Percentiles rank a stretch among this genome's conserved stretches.
phyloP scores from a whole-genome alignment of 2,329 filamentous ascomycete species.

The Colletotrichum aenigma region DNA sequence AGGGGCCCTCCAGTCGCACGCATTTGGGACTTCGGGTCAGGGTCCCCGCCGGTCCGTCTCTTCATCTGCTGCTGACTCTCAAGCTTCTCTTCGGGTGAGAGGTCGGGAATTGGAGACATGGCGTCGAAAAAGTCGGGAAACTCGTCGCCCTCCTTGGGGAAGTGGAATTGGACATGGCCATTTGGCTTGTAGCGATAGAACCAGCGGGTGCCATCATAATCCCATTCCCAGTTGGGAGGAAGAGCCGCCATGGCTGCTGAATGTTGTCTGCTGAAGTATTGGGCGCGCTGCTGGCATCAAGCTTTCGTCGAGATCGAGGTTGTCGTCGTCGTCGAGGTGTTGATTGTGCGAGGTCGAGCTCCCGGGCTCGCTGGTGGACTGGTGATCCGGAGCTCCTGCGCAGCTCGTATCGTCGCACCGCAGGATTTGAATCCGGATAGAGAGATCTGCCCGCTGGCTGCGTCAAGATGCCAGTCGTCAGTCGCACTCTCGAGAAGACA shows the following conservation, averaged over 20 bases:
- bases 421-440: background rate
- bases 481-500: background rate
- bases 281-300: background rate
- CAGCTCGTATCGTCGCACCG: background rate
- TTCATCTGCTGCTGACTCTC: slow-evolving; percentile 56
- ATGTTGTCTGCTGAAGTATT: background rate
- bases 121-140: slow-evolving; percentile 55
- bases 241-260: slow-evolving; percentile 42
- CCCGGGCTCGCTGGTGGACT: background rate
- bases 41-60: slow-evolving; percentile 31
- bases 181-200: slow-evolving; percentile 61
- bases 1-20: slow-evolving; percentile 23
- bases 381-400: background rate
- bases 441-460: background rate
- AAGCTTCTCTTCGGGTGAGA: slow-evolving; percentile 57
- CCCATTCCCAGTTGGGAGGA: slow-evolving; percentile 59
- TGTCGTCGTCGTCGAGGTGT: background rate
- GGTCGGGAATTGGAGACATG: slow-evolving; percentile 36
- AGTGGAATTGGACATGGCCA: slow-evolving; percentile 59
- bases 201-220: slow-evolving; percentile 63
- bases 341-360: background rate
- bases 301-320: background rate
- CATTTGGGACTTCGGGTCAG: slow-evolving; percentile 12
- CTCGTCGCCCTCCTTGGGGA: slow-evolving; percentile 62
- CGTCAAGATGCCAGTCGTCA: background rate